Percentiles rank a stretch among this genome's conserved stretches.
Evolutionary conservation across 2,329 filamentous ascomycete genomes (phyloP).

Genomic region (Aschersonia sp.): DNA sequence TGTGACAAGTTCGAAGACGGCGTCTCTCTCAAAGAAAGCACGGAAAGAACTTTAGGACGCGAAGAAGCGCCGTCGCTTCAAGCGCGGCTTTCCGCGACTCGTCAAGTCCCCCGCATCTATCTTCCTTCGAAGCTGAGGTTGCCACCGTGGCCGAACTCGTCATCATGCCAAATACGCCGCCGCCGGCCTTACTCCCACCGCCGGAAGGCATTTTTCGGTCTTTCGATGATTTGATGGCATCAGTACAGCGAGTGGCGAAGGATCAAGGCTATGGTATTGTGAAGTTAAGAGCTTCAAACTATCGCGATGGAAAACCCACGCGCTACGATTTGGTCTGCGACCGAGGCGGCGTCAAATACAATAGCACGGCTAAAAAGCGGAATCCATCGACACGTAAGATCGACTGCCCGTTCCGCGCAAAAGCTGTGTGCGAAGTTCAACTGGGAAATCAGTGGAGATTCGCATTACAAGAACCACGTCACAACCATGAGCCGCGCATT

Average conservation of each 20-base stretch:
- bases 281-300: constrained; percentile 48
- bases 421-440: constrained; percentile 49
- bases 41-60: too few relatives aligned
- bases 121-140: neutral
- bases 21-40: neutral
- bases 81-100: too few relatives aligned
- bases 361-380: constrained; percentile 49
- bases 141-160: constrained; percentile 17
- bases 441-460: constrained; percentile 51
- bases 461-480: constrained; percentile 41
- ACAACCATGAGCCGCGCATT: constrained; percentile 46
- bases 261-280: constrained; percentile 49
- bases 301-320: constrained; percentile 46
- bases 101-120: neutral
- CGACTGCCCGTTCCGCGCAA: constrained; percentile 48
- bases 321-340: constrained; percentile 50
- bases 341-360: constrained; percentile 49
- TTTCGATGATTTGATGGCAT: constrained; percentile 42
- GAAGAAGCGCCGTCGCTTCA: too few relatives aligned
- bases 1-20: neutral
- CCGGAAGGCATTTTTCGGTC: constrained; percentile 45
- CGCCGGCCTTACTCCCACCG: constrained; percentile 34
- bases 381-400: constrained; percentile 50
- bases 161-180: constrained; percentile 31
- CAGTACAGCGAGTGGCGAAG: constrained; percentile 44